Evolutionary conservation across 2,329 filamentous ascomycete species (phyloP).

Genomic region (Phoma sp.): DNA sequence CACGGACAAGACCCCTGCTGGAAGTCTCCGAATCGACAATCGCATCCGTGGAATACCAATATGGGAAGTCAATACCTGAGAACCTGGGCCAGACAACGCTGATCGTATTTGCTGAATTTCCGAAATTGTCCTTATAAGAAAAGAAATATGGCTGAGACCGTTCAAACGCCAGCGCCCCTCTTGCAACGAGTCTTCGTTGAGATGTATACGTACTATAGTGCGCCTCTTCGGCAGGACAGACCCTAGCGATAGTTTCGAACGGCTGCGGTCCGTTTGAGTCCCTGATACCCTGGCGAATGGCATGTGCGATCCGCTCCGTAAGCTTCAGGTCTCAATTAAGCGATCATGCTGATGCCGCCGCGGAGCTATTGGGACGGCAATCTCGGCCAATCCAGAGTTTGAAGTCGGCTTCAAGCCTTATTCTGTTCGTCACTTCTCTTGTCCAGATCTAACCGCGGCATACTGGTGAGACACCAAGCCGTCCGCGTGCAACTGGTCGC

Average conservation of each 20-base stretch:
- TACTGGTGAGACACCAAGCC: slow-evolving; percentile 42
- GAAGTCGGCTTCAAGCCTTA: slow-evolving; percentile 34
- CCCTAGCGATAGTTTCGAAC: slow-evolving; percentile 38
- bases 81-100: slow-evolving; percentile 43
- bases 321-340: slow-evolving; percentile 40
- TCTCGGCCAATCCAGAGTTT: slow-evolving; percentile 42
- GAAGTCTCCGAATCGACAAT: slow-evolving; percentile 43
- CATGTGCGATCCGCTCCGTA: slow-evolving; percentile 42
- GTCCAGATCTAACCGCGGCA: slow-evolving; percentile 35
- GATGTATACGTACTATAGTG: slow-evolving; percentile 18
- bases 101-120: slow-evolving; percentile 48
- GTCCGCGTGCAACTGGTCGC: slow-evolving; percentile 31
- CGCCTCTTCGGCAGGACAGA: slow-evolving; percentile 31
- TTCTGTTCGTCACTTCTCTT: slow-evolving; percentile 39
- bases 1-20: slow-evolving; percentile 36
- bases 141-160: slow-evolving; percentile 36
- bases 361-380: slow-evolving; percentile 39
- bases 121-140: slow-evolving; percentile 45
- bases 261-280: slow-evolving; percentile 38
- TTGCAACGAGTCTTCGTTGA: slow-evolving; percentile 30
- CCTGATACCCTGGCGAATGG: slow-evolving; percentile 39
- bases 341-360: slow-evolving; percentile 40
- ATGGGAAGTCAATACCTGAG: slow-evolving; percentile 28
- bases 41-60: slow-evolving; percentile 41
- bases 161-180: slow-evolving; percentile 36